Conservation (phyloP, 2,329 filamentous ascomycete species). For the Ceratocystis colombiana region DNA sequence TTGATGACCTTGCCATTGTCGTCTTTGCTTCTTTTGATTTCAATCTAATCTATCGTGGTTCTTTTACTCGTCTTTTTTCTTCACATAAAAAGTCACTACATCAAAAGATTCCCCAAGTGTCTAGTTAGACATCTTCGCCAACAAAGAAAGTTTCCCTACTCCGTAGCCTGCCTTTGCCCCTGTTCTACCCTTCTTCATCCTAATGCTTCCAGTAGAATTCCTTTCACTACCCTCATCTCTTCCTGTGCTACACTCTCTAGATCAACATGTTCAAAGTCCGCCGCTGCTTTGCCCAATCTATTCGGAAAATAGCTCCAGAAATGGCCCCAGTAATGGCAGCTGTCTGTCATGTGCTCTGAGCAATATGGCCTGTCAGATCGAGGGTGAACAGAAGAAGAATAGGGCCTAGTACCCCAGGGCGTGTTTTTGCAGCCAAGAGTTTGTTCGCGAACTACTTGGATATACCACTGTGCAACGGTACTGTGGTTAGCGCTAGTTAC, state of each 20-base stretch:
- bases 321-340: slow-evolving; percentile 21
- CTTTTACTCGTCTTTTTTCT: neutral
- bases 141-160: neutral
- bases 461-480: slow-evolving; percentile 19
- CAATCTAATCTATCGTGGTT: neutral
- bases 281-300: neutral
- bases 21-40: neutral
- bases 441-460: slow-evolving; percentile 17
- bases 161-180: neutral
- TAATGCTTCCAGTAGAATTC: slow-evolving; percentile 15
- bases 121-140: neutral
- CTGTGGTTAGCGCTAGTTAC: neutral
- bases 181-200: neutral
- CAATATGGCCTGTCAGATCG: neutral
- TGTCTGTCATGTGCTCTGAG: slow-evolving; percentile 8
- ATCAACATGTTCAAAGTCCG: slow-evolving; percentile 11
- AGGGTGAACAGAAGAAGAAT: neutral
- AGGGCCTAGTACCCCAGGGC: neutral
- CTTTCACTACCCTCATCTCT: neutral
- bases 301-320: slow-evolving; percentile 23
- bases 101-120: neutral
- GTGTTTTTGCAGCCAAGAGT: slow-evolving; percentile 1
- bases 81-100: neutral
- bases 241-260: slow-evolving; percentile 15
- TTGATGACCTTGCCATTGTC: neutral